Evolutionary conservation across 345 rosid genomes (phyloP).

Genomic region (Rubroshorea leprosula): DNA sequence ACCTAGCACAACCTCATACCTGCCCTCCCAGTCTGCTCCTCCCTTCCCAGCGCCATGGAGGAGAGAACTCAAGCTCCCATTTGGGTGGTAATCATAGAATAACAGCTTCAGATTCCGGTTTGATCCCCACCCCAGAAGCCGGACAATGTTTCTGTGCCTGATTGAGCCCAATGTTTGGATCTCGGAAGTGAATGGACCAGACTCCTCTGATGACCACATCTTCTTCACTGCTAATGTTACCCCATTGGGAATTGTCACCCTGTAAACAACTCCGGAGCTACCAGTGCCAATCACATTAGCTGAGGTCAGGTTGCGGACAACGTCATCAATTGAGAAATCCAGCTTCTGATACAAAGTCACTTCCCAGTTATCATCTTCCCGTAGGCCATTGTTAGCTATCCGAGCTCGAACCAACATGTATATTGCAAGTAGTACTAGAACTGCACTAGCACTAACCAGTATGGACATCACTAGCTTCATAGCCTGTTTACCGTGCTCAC

Average conservation of each 20-base stretch:
- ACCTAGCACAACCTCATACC: slow-evolving; percentile 69
- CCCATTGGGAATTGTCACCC: slow-evolving; percentile 62
- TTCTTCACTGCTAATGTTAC: slow-evolving; percentile 84
- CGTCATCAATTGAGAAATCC: slow-evolving; percentile 68
- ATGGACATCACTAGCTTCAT: slow-evolving; percentile 52
- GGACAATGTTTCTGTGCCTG: slow-evolving; percentile 75
- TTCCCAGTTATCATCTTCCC: slow-evolving; percentile 58
- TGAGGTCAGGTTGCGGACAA: slow-evolving; percentile 58
- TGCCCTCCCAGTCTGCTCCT: slow-evolving; percentile 78
- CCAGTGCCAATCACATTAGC: slow-evolving; percentile 92
- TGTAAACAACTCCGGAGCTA: slow-evolving; percentile 91
- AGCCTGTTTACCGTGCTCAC: slow-evolving; percentile 35
- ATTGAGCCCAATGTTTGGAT: slow-evolving; percentile 77
- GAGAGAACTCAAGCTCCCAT: slow-evolving; percentile 85
- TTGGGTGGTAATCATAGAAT: slow-evolving; percentile 84
- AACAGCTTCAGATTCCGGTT: slow-evolving; percentile 67
- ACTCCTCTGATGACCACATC: slow-evolving; percentile 87
- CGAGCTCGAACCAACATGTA: slow-evolving; percentile 49
- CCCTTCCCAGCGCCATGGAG: slow-evolving; percentile 75
- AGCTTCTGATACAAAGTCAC: slow-evolving; percentile 80
- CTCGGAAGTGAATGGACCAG: slow-evolving; percentile 75
- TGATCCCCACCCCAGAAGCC: slow-evolving; percentile 83
- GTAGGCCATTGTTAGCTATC: slow-evolving; percentile 25
- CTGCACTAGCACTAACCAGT: slow-evolving; percentile 58
- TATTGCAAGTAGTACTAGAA: slow-evolving; percentile 51